Base-by-base conservation (phyloP, 345 rosid species). In the Pistacia atlantica region DNA sequence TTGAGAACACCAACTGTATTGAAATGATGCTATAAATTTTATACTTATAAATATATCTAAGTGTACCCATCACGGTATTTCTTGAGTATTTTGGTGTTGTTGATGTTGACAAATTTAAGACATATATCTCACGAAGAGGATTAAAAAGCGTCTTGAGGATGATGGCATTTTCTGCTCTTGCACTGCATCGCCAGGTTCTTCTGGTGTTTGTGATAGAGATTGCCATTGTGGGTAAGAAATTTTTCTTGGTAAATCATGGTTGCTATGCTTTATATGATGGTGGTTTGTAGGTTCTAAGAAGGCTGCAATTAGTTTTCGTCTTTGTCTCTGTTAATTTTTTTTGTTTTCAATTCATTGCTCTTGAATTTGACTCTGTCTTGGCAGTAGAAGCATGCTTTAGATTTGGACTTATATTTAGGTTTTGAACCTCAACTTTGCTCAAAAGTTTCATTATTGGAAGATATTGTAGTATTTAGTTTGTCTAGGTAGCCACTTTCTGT, bases 151-250 rank as follows among this genome's bases (percentile, higher is more conserved):
- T 60, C 80, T 86, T 67, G 93, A 93, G 22, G 98, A 94, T 84
- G 97, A 97, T 83, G 99, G 99, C 65, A 97, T 97, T 71, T 97
- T 97, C 85, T 97, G 99, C 82, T 90, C 99, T 75, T 94, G 98
- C 80, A 83, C 84, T 71, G 60, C 83, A 54, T 84, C 91, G 25
- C 87, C 89, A 7, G 93, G 82, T 80, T 88, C 91, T 77, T 82
- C 94, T 42, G 79, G 79, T 60, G 88, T 89, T 12, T 94, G 99
- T 67, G 94, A 83, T 17, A 88, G 89, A 86, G 95, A 94, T 81
- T 94, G 99, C 89, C 98, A 92, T 77, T 97, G 99, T 61, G 97
- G 98, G 99, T 97, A 93, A 84, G 97, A 73, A 25, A 48, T 55
- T 42, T 35, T 10, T 69, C 54, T 62, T 74, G 11, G 22, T 69